These are phyloP conservation scores for Teratosphaeria destructans DNA, from an alignment of 2,329 filamentous ascomycete genomes.

Conservation along the genomic window DNA sequence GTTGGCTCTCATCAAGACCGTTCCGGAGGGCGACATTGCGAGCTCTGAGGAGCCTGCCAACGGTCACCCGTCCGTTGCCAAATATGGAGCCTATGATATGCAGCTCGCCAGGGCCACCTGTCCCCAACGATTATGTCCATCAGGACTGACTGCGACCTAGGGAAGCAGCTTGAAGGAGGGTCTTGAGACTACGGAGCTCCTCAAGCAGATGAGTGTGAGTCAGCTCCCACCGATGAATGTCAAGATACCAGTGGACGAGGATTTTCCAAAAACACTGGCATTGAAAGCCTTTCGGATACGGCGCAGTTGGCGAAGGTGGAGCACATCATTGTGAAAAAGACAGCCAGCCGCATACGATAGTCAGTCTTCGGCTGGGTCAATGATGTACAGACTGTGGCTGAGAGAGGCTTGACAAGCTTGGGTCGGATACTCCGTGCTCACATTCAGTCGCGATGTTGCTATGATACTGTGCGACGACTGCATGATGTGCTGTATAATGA, in stretches of 20 bases:
- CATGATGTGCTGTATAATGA: no score
- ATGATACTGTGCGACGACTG: no score
- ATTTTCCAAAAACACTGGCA: neutral
- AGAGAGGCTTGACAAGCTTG: no score
- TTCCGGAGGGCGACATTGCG: neutral
- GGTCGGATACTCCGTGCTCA: no score
- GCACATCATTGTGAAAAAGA: neutral
- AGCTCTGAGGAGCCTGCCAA: neutral
- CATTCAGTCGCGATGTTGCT: no score
- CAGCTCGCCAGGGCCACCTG: neutral
- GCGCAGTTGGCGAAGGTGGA: neutral
- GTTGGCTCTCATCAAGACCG: neutral
- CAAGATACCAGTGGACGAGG: neutral
- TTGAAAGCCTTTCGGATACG: neutral
- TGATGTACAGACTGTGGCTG: neutral
- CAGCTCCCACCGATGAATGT: neutral
- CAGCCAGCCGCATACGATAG: no score
- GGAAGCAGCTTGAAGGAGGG: neutral
- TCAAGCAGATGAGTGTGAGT: neutral
- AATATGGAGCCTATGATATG: neutral
- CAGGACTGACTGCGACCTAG: neutral
- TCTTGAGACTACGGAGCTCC: neutral
- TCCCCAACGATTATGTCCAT: neutral
- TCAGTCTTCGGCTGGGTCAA: no score
- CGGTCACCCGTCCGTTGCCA: neutral